phyloP scores from a whole-genome alignment of 2,329 filamentous ascomycete species.

The Didymella segeticola region DNA sequence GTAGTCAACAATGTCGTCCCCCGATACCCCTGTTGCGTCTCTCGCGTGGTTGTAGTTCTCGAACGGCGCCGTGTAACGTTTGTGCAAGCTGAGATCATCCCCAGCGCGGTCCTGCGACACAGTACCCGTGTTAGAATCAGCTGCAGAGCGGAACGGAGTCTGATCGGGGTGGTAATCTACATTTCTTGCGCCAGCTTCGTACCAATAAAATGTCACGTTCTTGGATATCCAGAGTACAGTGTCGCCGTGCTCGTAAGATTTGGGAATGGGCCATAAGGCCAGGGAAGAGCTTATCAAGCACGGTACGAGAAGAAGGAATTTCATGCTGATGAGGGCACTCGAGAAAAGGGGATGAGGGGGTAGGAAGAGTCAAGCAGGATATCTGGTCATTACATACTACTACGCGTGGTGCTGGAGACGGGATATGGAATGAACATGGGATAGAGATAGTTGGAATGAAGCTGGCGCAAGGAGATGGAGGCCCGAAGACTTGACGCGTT shows the following conservation, averaged over 20 bases:
- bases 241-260: conserved; percentile 47
- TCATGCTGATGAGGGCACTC: conserved; percentile 29
- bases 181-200: conserved; percentile 45
- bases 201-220: conserved; percentile 46
- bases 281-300: conserved; percentile 32
- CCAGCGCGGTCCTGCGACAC: conserved; percentile 18
- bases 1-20: conserved; percentile 56
- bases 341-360: background rate
- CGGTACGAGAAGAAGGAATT: conserved; percentile 18
- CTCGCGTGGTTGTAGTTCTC: conserved; percentile 1
- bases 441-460: conserved; percentile 13
- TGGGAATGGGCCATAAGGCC: conserved; percentile 55
- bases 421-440: conserved; percentile 14
- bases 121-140: conserved; percentile 27
- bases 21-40: conserved; percentile 45
- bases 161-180: conserved; percentile 29
- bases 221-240: conserved; percentile 50
- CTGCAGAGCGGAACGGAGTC: conserved; percentile 20
- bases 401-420: background rate
- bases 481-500: conserved; percentile 1
- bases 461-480: conserved; percentile 21
- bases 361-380: background rate
- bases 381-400: background rate
- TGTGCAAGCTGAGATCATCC: conserved; percentile 16
- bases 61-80: conserved; percentile 15